Evolutionary conservation across 2,329 filamentous ascomycete genomes (phyloP).

Genomic region (Scedosporium apiospermum): DNA sequence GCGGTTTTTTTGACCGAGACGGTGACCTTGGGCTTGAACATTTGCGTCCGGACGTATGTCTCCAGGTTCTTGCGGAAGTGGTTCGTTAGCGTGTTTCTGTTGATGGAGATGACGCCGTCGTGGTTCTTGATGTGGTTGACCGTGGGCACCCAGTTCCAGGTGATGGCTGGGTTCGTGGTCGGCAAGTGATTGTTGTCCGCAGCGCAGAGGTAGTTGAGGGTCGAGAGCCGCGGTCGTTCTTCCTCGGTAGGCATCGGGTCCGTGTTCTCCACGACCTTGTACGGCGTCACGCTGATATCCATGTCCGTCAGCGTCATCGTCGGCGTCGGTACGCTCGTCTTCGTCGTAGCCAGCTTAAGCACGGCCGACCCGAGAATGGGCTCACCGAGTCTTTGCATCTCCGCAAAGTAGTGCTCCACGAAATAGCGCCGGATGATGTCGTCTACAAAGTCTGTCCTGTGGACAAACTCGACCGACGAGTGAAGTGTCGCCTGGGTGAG

Average conservation of each 20-base stretch:
- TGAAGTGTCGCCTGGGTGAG: not conserved
- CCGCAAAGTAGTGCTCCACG: not conserved
- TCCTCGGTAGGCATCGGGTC: not conserved
- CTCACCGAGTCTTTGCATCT: not conserved
- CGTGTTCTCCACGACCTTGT: not conserved
- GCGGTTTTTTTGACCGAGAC: not conserved
- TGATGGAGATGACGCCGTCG: not conserved
- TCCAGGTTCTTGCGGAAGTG: not conserved
- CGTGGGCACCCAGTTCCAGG: not conserved
- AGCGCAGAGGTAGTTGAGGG: not conserved
- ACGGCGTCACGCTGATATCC: not conserved
- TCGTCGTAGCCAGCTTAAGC: not conserved
- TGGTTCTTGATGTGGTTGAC: not conserved
- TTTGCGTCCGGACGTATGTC: not conserved
- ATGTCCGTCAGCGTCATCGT: not conserved
- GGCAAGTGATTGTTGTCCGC: not conserved
- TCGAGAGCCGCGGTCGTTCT: not conserved
- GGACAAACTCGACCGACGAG: not conserved
- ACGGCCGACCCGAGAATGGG: not conserved
- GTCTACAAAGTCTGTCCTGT: not conserved
- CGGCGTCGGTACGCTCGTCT: not conserved
- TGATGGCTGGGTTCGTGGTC: not conserved
- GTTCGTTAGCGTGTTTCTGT: not conserved
- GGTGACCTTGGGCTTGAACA: not conserved
- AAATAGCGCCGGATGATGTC: not conserved